These are phyloP conservation scores for Eimeria praecox DNA, from an alignment of 169 alveolate species.

Conservation along the genomic window DNA sequence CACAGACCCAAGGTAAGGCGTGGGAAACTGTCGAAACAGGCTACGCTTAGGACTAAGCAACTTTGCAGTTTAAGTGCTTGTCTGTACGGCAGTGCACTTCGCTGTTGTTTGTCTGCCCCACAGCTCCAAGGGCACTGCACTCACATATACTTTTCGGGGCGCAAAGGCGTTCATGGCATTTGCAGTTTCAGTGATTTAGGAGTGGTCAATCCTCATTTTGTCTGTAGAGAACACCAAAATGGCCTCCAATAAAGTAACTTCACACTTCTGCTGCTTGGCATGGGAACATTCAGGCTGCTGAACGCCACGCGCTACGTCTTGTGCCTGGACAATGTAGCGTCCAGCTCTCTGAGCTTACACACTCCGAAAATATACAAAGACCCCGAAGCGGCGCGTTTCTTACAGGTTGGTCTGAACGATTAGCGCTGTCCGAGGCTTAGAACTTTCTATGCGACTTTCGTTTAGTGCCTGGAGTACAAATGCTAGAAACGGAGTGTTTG, in stretches of 20 bases:
- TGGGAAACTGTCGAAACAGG: not conserved
- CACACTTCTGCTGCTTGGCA: not conserved
- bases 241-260: not conserved
- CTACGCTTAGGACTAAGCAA: not conserved
- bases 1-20: slow-evolving; percentile 41
- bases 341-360: slow-evolving; percentile 35
- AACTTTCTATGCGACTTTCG: not conserved
- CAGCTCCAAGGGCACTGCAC: not conserved
- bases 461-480: not conserved
- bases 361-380: slow-evolving; percentile 55
- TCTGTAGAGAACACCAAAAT: not conserved
- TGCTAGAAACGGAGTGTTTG: not conserved
- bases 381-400: slow-evolving; percentile 34
- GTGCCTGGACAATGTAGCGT: slow-evolving; percentile 38
- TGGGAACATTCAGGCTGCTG: not conserved
- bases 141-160: not conserved
- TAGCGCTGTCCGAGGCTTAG: not conserved
- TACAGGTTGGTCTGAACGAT: slow-evolving; percentile 1
- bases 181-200: not conserved
- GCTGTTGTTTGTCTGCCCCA: not conserved
- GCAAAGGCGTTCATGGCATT: not conserved
- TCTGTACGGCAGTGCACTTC: not conserved
- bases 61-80: not conserved
- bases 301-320: slow-evolving; percentile 49
- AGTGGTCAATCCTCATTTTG: not conserved